phyloP scores from a whole-genome alignment of 176 grass and related monocot species.

The Dactylis glomerata region DNA sequence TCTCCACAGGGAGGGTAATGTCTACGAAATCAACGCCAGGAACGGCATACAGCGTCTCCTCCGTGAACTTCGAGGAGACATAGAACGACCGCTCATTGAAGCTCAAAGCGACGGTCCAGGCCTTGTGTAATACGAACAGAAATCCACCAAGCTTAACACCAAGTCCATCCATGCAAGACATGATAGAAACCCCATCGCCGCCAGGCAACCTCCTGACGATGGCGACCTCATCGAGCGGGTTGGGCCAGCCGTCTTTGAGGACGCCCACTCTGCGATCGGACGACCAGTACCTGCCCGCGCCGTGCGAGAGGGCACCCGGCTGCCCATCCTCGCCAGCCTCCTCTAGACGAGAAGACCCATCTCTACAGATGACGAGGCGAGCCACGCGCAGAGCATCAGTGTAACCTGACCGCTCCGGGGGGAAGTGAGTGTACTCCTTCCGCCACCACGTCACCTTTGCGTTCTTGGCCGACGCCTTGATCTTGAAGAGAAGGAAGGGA shows the following conservation, averaged over 20 bases:
- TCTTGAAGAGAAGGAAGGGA: slow-evolving; percentile 15
- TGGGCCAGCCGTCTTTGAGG: neutral
- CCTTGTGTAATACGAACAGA: neutral
- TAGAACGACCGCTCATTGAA: neutral
- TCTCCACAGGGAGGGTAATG: neutral
- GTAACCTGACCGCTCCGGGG: neutral
- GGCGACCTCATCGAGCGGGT: neutral
- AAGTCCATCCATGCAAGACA: neutral
- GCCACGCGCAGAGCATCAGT: neutral
- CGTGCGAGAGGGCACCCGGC: neutral
- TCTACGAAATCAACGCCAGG: neutral
- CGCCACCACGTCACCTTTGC: neutral
- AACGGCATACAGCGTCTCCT: neutral
- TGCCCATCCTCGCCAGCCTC: slow-evolving; percentile 8
- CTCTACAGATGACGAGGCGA: neutral
- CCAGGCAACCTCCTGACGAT: neutral
- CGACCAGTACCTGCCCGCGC: neutral
- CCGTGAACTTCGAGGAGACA: neutral
- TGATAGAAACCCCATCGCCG: neutral
- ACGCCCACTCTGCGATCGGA: neutral
- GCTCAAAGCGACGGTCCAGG: neutral
- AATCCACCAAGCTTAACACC: slow-evolving; percentile 9
- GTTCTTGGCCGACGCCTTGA: neutral
- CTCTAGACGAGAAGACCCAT: neutral
- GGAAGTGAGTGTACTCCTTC: neutral